These are phyloP conservation scores for Typha latifolia DNA, from an alignment of 176 grass and related monocot genomes.

Conservation along the genomic window DNA sequence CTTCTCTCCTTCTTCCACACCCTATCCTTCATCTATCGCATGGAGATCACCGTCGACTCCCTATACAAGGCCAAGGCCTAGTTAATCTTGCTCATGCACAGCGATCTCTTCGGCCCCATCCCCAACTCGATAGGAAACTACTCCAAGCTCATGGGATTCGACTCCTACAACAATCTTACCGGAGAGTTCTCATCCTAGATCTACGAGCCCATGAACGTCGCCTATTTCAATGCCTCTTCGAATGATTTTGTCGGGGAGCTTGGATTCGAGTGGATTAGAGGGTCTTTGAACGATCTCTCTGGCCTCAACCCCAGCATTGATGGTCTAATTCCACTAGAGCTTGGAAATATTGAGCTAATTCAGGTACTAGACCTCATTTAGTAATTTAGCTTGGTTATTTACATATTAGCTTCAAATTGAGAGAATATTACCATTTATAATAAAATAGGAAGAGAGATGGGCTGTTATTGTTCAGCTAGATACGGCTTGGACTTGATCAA, in stretches of 20 bases:
- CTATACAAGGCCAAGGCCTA: constrained; percentile 66
- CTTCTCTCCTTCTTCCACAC: too few relatives aligned
- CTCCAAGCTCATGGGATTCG: constrained; percentile 62
- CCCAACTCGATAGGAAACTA: constrained; percentile 50
- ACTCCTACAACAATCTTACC: constrained; percentile 84
- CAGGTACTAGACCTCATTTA: constrained; percentile 61
- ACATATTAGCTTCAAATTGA: too few relatives aligned
- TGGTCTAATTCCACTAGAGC: constrained; percentile 48
- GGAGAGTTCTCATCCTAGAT: constrained; percentile 53
- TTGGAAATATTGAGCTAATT: constrained; percentile 68
- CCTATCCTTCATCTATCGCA: too few relatives aligned
- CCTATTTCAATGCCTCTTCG: constrained; percentile 90
- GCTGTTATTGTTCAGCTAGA: too few relatives aligned
- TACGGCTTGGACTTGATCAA: too few relatives aligned
- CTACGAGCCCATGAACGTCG: constrained; percentile 58
- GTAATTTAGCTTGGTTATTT: too few relatives aligned
- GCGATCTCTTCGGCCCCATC: constrained; percentile 45
- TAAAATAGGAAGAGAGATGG: too few relatives aligned
- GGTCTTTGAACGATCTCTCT: constrained; percentile 63
- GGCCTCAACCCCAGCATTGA: too few relatives aligned
- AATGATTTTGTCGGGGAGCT: constrained; percentile 70
- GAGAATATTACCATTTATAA: too few relatives aligned
- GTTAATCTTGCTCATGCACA: constrained; percentile 84
- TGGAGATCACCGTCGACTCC: too few relatives aligned
- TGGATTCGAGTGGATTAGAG: constrained; percentile 81